Evolutionary conservation across 2,329 filamentous ascomycete genomes (phyloP).

Genomic region (Niveomyces coronatus): DNA sequence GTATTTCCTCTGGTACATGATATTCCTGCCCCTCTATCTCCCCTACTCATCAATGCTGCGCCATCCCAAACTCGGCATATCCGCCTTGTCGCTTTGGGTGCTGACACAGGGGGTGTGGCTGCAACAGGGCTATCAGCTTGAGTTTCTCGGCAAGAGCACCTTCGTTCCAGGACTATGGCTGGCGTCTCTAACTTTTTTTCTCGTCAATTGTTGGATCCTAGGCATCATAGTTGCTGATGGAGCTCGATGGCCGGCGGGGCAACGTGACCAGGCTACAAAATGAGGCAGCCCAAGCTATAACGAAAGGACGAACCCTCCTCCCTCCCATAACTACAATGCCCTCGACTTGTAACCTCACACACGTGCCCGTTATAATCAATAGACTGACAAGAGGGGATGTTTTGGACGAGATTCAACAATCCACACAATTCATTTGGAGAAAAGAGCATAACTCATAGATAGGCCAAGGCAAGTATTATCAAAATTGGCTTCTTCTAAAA

Average conservation of each 20-base stretch:
- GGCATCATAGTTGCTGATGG: conserved; percentile 67
- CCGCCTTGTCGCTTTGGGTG: conserved; percentile 64
- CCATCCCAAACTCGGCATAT: conserved; percentile 48
- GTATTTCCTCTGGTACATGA: conserved; percentile 98
- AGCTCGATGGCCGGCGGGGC: conserved; percentile 1
- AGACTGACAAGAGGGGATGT: too few species aligned
- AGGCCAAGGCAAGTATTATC: too few species aligned
- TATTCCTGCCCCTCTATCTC: conserved; percentile 86
- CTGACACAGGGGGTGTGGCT: conserved; percentile 65
- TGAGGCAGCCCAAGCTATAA: too few species aligned
- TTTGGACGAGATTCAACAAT: too few species aligned
- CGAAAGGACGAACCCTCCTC: too few species aligned
- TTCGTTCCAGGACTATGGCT: conserved; percentile 80
- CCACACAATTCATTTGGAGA: too few species aligned
- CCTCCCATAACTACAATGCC: too few species aligned
- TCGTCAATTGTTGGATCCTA: conserved; percentile 78
- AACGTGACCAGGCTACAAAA: too few species aligned
- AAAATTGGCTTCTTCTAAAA: too few species aligned
- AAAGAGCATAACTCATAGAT: too few species aligned
- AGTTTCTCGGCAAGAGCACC: conserved; percentile 71
- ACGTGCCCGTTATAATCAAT: too few species aligned
- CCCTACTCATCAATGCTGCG: conserved; percentile 64
- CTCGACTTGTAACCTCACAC: too few species aligned
- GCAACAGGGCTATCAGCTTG: conserved; percentile 63
- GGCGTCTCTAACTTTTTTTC: conserved; percentile 68